phyloP scores from a whole-genome alignment of 2,329 filamentous ascomycete species.

The Stagonosporopsis rhizophila region DNA sequence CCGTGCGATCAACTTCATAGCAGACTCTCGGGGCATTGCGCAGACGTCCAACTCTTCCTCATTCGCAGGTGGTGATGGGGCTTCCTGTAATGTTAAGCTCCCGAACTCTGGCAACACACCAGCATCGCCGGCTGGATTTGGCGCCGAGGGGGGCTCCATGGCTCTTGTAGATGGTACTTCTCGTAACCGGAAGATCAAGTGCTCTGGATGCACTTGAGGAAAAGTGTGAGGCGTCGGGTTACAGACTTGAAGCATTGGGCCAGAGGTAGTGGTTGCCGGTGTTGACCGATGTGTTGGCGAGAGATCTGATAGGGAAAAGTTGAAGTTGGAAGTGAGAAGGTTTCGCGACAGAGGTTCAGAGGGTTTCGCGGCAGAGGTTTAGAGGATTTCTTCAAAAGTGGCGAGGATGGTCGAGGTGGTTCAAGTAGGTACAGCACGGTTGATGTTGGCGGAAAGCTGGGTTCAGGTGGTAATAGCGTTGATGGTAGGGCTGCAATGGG shows the following conservation, averaged over 20 bases:
- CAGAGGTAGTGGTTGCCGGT: conserved; percentile 28
- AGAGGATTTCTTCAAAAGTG: background rate
- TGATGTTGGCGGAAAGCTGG: background rate
- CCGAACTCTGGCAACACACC: conserved; percentile 49
- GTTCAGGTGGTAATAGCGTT: conserved; percentile 2
- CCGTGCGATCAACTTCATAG: conserved; percentile 79
- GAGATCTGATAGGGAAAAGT: background rate
- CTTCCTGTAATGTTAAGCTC: conserved; percentile 42
- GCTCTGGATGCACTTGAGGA: conserved; percentile 40
- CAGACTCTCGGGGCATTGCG: conserved; percentile 73
- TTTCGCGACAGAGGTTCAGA: background rate
- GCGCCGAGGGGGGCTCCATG: conserved; percentile 48
- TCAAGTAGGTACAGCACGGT: background rate
- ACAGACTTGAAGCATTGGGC: conserved; percentile 46
- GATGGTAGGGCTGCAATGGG: conserved; percentile 13
- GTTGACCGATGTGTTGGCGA: conserved; percentile 27
- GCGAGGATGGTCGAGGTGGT: background rate
- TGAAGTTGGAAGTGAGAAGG: background rate
- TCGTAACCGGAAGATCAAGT: conserved; percentile 34
- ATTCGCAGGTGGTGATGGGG: conserved; percentile 49
- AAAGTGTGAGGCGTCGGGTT: conserved; percentile 37
- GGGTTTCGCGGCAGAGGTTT: background rate
- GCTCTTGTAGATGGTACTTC: conserved; percentile 24
- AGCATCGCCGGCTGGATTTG: conserved; percentile 51
- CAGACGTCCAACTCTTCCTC: conserved; percentile 70